Conservation (phyloP, 2,329 filamentous ascomycete genomes). For the Pyrenochaeta sp. region DNA sequence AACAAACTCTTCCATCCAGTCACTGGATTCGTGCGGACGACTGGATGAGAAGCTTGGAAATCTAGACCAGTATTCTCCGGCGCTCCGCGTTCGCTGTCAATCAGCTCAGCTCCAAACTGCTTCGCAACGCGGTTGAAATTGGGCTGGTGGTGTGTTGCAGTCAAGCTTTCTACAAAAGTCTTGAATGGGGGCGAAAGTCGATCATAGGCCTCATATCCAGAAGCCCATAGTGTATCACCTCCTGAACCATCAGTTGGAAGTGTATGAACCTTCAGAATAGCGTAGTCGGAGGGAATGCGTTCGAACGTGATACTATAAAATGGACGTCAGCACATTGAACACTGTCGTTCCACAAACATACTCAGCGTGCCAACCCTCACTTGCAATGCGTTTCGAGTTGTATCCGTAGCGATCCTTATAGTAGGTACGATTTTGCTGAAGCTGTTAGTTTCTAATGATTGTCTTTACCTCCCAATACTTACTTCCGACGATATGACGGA, state of each 20-base stretch:
- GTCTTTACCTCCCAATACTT: neutral
- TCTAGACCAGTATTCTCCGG: conserved; percentile 59
- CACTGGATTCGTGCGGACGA: conserved; percentile 64
- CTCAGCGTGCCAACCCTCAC: conserved; percentile 10
- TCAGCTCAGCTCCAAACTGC: conserved; percentile 1
- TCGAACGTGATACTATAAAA: conserved; percentile 39
- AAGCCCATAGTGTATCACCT: conserved; percentile 51
- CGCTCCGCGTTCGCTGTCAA: conserved; percentile 51
- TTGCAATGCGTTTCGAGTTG: conserved; percentile 3
- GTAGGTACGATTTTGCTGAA: conserved; percentile 21
- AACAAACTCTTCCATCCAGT: conserved; percentile 64
- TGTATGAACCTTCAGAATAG: conserved; percentile 5
- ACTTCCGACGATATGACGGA: conserved; percentile 56
- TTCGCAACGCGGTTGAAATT: conserved; percentile 4
- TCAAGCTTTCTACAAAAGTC: neutral
- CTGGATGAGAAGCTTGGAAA: conserved; percentile 58
- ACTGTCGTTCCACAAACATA: neutral
- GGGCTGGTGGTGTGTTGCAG: conserved; percentile 4
- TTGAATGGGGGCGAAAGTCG: conserved; percentile 16
- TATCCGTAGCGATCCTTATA: conserved; percentile 44
- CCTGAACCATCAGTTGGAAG: conserved; percentile 13
- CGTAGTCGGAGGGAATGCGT: conserved; percentile 43
- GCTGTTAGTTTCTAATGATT: neutral
- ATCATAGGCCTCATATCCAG: conserved; percentile 47
- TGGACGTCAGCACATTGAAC: neutral